A percentile compares a stretch with the other conserved stretches of the same genome.
phyloP scores from a whole-genome alignment of 495 filamentous ascomycete genomes.

The Penicilliopsis zonata region DNA sequence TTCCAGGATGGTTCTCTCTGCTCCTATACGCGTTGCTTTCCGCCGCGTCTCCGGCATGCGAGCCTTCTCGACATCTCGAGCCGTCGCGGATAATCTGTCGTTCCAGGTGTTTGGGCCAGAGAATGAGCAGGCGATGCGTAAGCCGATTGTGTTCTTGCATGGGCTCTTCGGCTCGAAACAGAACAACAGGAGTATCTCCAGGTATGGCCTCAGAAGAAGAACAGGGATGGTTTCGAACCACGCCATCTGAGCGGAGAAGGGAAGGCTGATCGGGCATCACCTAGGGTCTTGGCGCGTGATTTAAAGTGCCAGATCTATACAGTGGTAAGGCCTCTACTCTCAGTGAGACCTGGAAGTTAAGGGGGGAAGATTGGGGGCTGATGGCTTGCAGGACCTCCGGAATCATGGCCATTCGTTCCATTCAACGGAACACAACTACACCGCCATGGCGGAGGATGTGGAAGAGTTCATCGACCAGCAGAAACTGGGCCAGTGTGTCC shows the following conservation, averaged over 20 bases:
- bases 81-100: conserved; percentile 19
- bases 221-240: background rate
- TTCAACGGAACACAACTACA: conserved; percentile 65
- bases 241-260: background rate
- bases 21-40: no score
- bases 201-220: conserved; percentile 44
- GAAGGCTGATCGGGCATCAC: conserved; percentile 9
- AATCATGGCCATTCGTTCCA: conserved; percentile 93
- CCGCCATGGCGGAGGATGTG: conserved; percentile 77
- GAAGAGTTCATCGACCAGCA: conserved; percentile 68
- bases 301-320: conserved; percentile 73
- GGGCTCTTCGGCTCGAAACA: conserved; percentile 93
- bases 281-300: conserved; percentile 70
- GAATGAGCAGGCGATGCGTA: conserved; percentile 19
- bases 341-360: no score
- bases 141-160: conserved; percentile 81
- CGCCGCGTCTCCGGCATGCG: conserved; percentile 12
- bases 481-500: conserved; percentile 51
- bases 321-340: conserved; percentile 49
- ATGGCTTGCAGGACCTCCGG: conserved; percentile 60
- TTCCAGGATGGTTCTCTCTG: no score
- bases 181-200: conserved; percentile 93
- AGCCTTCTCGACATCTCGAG: conserved; percentile 23
- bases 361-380: background rate
- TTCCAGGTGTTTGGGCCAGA: conserved; percentile 33